Conservation (phyloP, 352 stramenopile genomes). For the Pythium angustatum region DNA sequence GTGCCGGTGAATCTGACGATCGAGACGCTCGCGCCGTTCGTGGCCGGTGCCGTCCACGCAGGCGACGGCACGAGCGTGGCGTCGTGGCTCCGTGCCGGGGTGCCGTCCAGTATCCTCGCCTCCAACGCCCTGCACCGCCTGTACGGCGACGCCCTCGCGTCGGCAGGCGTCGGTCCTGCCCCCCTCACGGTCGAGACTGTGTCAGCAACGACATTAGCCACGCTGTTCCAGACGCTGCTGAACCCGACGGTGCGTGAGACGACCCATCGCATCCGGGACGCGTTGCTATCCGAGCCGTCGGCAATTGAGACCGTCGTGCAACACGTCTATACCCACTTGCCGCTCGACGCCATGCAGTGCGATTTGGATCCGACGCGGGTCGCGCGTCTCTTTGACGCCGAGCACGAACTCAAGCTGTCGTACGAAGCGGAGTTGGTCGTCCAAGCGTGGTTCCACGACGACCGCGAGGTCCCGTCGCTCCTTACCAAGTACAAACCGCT, state of each 20-base stretch:
- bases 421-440: constrained; percentile 69
- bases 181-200: constrained; percentile 48
- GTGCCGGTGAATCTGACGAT: constrained; percentile 42
- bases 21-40: constrained; percentile 40
- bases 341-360: constrained; percentile 65
- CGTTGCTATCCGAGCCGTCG: constrained; percentile 39
- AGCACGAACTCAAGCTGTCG: constrained; percentile 68
- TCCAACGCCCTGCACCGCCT: constrained; percentile 42
- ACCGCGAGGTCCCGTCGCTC: too few species aligned
- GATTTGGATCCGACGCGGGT: constrained; percentile 65
- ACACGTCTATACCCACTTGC: constrained; percentile 65
- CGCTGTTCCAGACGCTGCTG: constrained; percentile 45
- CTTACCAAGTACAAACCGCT: constrained; percentile 77
- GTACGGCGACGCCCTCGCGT: constrained; percentile 53
- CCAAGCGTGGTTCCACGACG: constrained; percentile 25
- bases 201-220: constrained; percentile 35
- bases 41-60: constrained; percentile 50
- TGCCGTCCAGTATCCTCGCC: constrained; percentile 52
- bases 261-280: constrained; percentile 39
- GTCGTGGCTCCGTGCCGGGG: constrained; percentile 43
- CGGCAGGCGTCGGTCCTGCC: constrained; percentile 38
- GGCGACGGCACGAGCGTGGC: constrained; percentile 58
- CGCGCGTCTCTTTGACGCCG: constrained; percentile 64
- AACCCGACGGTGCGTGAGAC: constrained; percentile 34
- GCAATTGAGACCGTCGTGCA: constrained; percentile 56